Percentiles rank a stretch among this genome's conserved stretches.
phyloP scores from a whole-genome alignment of 2,329 filamentous ascomycete species.

The Xylaria sp. region DNA sequence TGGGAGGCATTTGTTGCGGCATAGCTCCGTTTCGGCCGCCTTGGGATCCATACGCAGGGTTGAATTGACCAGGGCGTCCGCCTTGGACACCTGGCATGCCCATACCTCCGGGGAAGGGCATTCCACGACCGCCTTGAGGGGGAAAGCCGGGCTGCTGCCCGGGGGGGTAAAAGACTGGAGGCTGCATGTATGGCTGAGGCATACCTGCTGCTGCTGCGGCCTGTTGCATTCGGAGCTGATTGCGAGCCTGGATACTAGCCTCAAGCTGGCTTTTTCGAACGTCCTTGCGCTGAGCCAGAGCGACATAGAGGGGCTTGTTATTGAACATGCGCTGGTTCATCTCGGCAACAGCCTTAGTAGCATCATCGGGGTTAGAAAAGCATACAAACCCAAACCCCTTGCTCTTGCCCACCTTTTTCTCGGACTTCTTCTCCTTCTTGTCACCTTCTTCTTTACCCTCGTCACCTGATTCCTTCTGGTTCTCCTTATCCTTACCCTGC shows the following conservation, averaged over 20 bases:
- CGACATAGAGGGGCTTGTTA: slow-evolving; percentile 96
- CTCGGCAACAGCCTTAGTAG: slow-evolving; percentile 97
- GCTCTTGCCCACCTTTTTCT: slow-evolving; percentile 90
- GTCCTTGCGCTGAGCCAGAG: slow-evolving; percentile 98
- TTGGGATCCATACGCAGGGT: slow-evolving; percentile 80
- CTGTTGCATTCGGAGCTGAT: slow-evolving; percentile 98
- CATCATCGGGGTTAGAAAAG: slow-evolving; percentile 99
- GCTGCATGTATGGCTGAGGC: slow-evolving; percentile 87
- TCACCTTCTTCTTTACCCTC: slow-evolving; percentile 65
- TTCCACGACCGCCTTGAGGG: slow-evolving; percentile 71
- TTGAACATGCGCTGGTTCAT: slow-evolving; percentile 99
- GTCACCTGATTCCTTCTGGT: slow-evolving; percentile 61
- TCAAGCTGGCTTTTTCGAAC: slow-evolving; percentile 99
- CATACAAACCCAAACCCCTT: slow-evolving; percentile 99
- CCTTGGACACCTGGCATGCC: slow-evolving; percentile 78
- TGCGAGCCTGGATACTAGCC: slow-evolving; percentile 98
- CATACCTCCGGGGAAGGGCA: slow-evolving; percentile 72
- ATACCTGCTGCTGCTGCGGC: slow-evolving; percentile 90
- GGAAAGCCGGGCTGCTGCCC: slow-evolving; percentile 80
- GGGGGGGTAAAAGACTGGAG: slow-evolving; percentile 91
- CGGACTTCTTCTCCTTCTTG: slow-evolving; percentile 70
- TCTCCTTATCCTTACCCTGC: slow-evolving; percentile 62
- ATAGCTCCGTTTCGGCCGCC: slow-evolving; percentile 84
- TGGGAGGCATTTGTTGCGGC: slow-evolving; percentile 87
- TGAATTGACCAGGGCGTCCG: slow-evolving; percentile 86